A percentile compares a stretch with the other conserved stretches of the same genome.
Evolutionary conservation across 768 basidiomycete species (phyloP).

Genomic region (Tricholoma hemisulphureum): DNA sequence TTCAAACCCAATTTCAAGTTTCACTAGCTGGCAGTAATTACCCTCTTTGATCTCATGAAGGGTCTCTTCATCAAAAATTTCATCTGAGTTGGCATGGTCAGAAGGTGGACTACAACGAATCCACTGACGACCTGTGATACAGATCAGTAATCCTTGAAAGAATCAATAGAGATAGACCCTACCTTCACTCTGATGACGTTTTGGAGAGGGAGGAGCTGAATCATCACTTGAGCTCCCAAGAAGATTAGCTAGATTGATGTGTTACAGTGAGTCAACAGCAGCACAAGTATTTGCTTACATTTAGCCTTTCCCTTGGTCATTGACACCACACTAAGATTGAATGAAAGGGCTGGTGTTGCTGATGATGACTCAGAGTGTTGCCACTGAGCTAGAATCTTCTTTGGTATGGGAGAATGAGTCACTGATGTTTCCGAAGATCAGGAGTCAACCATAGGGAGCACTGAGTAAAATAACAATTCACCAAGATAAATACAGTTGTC

Average conservation of each 20-base stretch:
- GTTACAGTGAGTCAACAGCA: neutral
- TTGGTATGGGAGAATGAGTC: neutral
- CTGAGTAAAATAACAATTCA: neutral
- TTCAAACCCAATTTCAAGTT: neutral
- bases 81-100: neutral
- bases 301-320: neutral
- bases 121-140: neutral
- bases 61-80: neutral
- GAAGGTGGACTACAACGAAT: neutral
- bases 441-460: too few relatives aligned
- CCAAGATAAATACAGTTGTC: neutral
- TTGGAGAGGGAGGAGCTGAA: neutral
- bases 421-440: too few relatives aligned
- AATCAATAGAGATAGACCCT: neutral
- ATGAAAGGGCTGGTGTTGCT: neutral
- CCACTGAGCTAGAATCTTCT: neutral
- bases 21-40: neutral
- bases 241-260: neutral
- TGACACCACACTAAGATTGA: neutral
- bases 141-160: neutral
- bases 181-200: neutral
- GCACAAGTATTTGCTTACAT: neutral
- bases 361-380: neutral
- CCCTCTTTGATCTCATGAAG: neutral
- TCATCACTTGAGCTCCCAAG: neutral